phyloP scores from a whole-genome alignment of 345 rosid species.

The Hibiscus mutabilis region DNA sequence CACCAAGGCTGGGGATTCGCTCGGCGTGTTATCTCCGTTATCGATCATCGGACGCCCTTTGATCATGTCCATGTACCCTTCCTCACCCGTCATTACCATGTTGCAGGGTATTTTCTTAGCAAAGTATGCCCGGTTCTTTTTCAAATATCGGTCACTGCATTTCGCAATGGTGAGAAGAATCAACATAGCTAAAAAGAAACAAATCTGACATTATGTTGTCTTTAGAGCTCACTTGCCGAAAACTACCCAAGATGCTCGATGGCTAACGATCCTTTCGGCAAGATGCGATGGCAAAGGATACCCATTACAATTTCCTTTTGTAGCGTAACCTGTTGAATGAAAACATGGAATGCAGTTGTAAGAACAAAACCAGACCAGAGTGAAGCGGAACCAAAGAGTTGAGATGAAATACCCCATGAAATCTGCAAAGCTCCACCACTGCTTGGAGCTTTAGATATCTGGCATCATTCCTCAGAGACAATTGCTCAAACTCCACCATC shows the following conservation, averaged over 20 bases:
- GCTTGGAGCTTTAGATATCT: slow-evolving; percentile 38
- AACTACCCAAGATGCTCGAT: slow-evolving; percentile 44
- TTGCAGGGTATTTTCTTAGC: slow-evolving; percentile 34
- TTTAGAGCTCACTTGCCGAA: slow-evolving; percentile 28
- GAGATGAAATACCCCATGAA: slow-evolving; percentile 24
- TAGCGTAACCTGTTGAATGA: slow-evolving; percentile 28
- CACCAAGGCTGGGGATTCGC: slow-evolving; percentile 26
- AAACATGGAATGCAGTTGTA: no score
- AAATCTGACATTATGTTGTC: neutral
- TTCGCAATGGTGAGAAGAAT: neutral
- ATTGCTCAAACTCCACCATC: slow-evolving; percentile 35
- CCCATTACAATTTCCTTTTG: slow-evolving; percentile 53
- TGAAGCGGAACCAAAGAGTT: neutral
- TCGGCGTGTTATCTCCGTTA: slow-evolving; percentile 9
- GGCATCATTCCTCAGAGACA: slow-evolving; percentile 17
- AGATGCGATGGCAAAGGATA: slow-evolving; percentile 30
- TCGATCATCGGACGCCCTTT: slow-evolving; percentile 24
- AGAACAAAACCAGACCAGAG: neutral
- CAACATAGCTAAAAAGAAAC: neutral
- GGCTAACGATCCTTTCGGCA: slow-evolving; percentile 32
- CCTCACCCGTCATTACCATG: slow-evolving; percentile 39
- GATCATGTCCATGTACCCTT: slow-evolving; percentile 34
- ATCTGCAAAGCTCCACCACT: slow-evolving; percentile 33
- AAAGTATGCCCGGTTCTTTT: slow-evolving; percentile 32
- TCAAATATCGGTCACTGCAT: slow-evolving; percentile 23